Evolutionary conservation across 2,329 filamentous ascomycete species (phyloP).

Genomic region (Penicillium palitans): DNA sequence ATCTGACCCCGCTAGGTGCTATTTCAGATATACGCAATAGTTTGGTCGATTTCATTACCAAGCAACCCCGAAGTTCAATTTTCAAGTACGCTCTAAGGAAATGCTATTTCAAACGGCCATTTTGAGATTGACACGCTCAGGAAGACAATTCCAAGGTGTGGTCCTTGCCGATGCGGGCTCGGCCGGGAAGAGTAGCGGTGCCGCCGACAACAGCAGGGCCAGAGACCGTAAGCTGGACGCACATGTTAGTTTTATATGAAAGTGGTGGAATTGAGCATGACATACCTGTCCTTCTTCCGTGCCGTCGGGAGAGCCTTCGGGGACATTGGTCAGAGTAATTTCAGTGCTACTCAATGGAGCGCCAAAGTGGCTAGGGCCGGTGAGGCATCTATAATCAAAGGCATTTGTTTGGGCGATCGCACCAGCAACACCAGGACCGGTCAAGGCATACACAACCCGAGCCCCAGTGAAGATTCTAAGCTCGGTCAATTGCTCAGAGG

Average conservation of each 20-base stretch:
- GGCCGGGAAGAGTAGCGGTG: slow-evolving; percentile 63
- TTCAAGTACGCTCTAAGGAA: not conserved
- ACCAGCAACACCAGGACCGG: slow-evolving; percentile 79
- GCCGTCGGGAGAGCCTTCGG: slow-evolving; percentile 37
- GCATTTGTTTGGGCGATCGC: slow-evolving; percentile 83
- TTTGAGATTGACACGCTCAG: slow-evolving; percentile 1
- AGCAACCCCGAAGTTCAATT: not conserved
- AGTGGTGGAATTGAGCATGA: not conserved
- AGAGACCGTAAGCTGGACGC: slow-evolving; percentile 62
- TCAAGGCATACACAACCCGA: slow-evolving; percentile 80
- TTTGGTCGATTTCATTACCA: not conserved
- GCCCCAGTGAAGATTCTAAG: slow-evolving; percentile 78
- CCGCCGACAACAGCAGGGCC: slow-evolving; percentile 73
- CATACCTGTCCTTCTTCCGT: slow-evolving; percentile 63
- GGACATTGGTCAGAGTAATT: slow-evolving; percentile 59
- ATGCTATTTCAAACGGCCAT: not conserved
- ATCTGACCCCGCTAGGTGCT: slow-evolving; percentile 1
- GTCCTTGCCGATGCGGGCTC: slow-evolving; percentile 68
- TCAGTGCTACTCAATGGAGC: slow-evolving; percentile 78
- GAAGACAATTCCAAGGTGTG: slow-evolving; percentile 63
- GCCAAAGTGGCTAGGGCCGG: slow-evolving; percentile 69
- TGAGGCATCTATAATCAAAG: slow-evolving; percentile 72
- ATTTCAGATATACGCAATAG: not conserved
- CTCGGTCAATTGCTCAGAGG: slow-evolving; percentile 71
- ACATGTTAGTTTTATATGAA: slow-evolving; percentile 4